A percentile compares a stretch with the other conserved stretches of the same genome.
Conservation (phyloP, 2,329 filamentous ascomycete genomes). For the Calonectria ilicicola region DNA sequence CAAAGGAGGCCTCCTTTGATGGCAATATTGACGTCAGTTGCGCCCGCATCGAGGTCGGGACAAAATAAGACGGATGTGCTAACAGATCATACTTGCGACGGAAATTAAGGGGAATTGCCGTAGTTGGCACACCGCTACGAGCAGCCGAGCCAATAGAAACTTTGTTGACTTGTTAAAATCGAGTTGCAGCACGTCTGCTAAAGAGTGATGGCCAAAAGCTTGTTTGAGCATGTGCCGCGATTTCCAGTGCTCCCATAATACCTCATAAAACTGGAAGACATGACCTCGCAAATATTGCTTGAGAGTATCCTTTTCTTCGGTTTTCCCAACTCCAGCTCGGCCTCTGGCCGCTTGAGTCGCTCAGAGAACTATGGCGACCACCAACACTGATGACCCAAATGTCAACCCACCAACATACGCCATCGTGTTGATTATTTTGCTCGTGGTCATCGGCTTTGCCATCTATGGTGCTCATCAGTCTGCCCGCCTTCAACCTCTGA, state of each 20-base stretch:
- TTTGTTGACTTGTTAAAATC: neutral
- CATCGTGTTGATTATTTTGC: neutral
- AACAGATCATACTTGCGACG: neutral
- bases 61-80: neutral
- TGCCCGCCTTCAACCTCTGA: neutral
- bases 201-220: neutral
- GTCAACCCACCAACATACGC: conserved; percentile 1
- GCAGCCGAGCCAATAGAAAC: neutral
- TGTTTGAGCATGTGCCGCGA: neutral
- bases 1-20: neutral
- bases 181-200: neutral
- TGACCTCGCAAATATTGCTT: neutral
- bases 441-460: neutral
- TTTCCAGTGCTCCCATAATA: neutral
- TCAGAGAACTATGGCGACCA: neutral
- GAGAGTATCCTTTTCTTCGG: neutral
- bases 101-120: neutral
- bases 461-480: neutral
- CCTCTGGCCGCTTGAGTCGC: neutral
- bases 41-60: neutral
- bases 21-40: neutral
- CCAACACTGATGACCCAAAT: neutral
- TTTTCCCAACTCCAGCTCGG: neutral
- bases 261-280: neutral
- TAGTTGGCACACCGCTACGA: neutral